phyloP scores from a whole-genome alignment of 768 basidiomycete species.

The Mycena sanguinolenta region DNA sequence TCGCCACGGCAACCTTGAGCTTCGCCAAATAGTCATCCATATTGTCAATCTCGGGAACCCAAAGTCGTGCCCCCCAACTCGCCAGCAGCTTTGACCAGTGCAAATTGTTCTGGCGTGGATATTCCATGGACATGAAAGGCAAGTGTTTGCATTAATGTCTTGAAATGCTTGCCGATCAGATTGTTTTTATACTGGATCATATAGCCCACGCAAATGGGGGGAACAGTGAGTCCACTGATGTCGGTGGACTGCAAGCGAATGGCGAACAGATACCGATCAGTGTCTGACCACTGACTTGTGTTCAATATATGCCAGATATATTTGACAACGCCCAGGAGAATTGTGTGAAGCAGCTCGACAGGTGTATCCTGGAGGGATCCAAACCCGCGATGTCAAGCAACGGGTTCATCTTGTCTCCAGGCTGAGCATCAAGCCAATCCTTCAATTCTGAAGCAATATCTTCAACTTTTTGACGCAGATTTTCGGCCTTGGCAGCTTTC shows the following conservation, averaged over 20 bases:
- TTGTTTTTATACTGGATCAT: conserved; percentile 51
- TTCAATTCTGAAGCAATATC: conserved; percentile 36
- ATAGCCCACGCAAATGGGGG: conserved; percentile 43
- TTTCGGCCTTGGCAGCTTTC: neutral
- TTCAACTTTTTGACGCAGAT: neutral
- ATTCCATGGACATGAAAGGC: conserved; percentile 49
- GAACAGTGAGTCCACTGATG: conserved; percentile 34
- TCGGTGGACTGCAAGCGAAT: conserved; percentile 45
- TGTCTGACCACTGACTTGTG: conserved; percentile 38
- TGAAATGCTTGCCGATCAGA: conserved; percentile 54
- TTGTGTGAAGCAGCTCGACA: neutral
- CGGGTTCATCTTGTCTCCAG: neutral
- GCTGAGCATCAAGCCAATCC: neutral
- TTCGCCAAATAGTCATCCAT: conserved; percentile 45
- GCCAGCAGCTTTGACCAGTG: conserved; percentile 39
- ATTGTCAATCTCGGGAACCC: conserved; percentile 49
- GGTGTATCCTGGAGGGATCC: neutral
- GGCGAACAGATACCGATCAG: conserved; percentile 39
- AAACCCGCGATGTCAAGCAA: neutral
- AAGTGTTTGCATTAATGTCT: conserved; percentile 46
- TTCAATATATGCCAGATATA: conserved; percentile 34
- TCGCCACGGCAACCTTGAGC: conserved; percentile 36
- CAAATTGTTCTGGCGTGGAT: conserved; percentile 34
- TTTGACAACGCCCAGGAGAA: conserved; percentile 45
- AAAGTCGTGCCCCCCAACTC: conserved; percentile 45